Evolutionary conservation across 169 alveolate species (phyloP), one percentile per base, ranked within the genome.

Genomic region (Perkinsus olseni): DNA sequence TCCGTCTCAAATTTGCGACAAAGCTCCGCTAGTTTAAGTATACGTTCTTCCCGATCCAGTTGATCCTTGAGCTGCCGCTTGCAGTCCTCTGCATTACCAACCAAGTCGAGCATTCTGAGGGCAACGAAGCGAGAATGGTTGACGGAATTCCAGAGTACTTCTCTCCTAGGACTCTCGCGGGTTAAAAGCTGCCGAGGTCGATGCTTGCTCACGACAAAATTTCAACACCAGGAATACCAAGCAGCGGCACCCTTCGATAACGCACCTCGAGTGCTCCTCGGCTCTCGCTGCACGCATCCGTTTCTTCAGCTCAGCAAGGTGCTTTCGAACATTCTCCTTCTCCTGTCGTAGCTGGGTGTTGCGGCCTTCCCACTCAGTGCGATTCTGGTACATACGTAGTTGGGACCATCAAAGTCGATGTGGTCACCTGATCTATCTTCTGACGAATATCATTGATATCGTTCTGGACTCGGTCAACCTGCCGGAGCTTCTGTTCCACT

Each of bases 1-100:
- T 97, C 98, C 28, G 98, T 98, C 96, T 98, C 99, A 40, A 96
- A 96, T 94, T 97, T 97, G 94, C 99, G 95, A 93, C 97, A 96
- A 8, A 96, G 93, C 95, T 97, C 99, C 34, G 98, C 98, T 34
- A 97, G 95, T 94, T 97, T 97, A 10, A 96, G 94, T 13, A 62
- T 62, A 13, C 82, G 13, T 62, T 37, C 97, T 96, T 93, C 95
- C 96, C 95, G 93, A 62, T 95, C 94, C 21, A 95, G 95, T 91
- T 96, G 96, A n/a, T 96, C 97, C 74, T 96, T 96, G 39, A 97
- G 96, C 91, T 96, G 96, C 37, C 95, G 94, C 92, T 95, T 96
- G 91, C 97, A 95, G 91, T 95, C 96, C 94, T 97, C 95, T 0
- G 97, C 93, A 93, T 97, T 96, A 90, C 94, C 96, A 74, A 96